Conservation (phyloP, 768 basidiomycete genomes). For the Leccinum subgranulosum region DNA sequence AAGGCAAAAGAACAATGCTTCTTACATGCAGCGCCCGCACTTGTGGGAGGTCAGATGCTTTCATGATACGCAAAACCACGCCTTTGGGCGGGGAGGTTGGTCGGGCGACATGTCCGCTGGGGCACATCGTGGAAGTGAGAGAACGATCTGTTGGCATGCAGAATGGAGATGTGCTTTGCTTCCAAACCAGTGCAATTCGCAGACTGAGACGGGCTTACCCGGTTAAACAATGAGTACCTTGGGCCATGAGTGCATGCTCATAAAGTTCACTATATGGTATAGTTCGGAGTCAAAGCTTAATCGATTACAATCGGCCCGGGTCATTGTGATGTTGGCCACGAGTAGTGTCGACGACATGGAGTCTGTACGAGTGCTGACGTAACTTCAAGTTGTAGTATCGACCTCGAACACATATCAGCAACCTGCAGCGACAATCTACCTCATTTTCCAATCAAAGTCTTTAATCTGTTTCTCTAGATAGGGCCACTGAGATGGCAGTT, state of each 20-base stretch:
- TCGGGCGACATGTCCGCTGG: not conserved
- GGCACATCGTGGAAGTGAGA: slow-evolving; percentile 8
- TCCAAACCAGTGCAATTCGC: slow-evolving; percentile 19
- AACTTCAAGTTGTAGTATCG: too few relatives aligned
- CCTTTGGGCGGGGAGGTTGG: slow-evolving; percentile 4
- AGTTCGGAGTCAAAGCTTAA: not conserved
- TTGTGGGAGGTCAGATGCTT: slow-evolving; percentile 25
- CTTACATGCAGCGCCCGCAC: slow-evolving; percentile 28
- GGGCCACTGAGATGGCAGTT: too few relatives aligned
- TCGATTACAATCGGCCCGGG: not conserved
- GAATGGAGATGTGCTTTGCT: not conserved
- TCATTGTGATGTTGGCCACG: too few relatives aligned
- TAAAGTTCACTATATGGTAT: not conserved
- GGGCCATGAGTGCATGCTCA: not conserved
- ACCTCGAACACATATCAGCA: too few relatives aligned
- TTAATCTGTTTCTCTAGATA: too few relatives aligned
- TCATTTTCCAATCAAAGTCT: too few relatives aligned
- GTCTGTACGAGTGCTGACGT: too few relatives aligned
- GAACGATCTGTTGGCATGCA: not conserved
- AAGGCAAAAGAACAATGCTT: not conserved
- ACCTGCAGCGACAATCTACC: too few relatives aligned
- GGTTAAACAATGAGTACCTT: not conserved
- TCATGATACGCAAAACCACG: slow-evolving; percentile 26
- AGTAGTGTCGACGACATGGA: too few relatives aligned
- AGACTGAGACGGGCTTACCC: not conserved